A percentile compares a stretch with the other conserved stretches of the same genome.
These are phyloP conservation scores for Truncatella angustata DNA, from an alignment of 2,329 filamentous ascomycete species.

Conservation along the genomic window DNA sequence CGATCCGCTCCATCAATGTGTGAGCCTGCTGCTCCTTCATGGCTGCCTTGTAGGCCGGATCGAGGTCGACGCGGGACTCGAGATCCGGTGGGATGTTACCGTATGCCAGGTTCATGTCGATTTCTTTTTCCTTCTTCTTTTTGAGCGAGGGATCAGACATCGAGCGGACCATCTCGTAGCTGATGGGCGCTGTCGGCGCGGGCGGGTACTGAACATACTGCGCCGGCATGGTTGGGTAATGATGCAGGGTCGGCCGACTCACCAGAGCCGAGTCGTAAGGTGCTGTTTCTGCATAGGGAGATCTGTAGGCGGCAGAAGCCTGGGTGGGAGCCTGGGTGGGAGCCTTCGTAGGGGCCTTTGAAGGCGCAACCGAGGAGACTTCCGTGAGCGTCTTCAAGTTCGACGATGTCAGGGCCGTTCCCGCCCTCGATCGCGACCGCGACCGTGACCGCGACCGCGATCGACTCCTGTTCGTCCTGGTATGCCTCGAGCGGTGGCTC, in stretches of 20 bases:
- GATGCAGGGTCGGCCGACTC: constrained; percentile 33
- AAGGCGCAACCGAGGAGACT: constrained; percentile 47
- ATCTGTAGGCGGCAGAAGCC: constrained; percentile 35
- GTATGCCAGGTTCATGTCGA: constrained; percentile 92
- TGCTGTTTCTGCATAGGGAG: constrained; percentile 42
- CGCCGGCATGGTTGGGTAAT: constrained; percentile 14
- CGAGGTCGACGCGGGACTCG: constrained; percentile 33
- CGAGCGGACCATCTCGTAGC: constrained; percentile 31
- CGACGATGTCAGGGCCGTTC: constrained; percentile 45
- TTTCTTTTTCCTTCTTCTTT: constrained; percentile 42
- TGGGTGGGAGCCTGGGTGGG: constrained; percentile 47
- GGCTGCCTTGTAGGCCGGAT: constrained; percentile 50
- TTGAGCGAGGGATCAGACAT: constrained; percentile 39
- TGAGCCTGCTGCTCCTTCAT: constrained; percentile 51
- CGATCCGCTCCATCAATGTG: constrained; percentile 69
- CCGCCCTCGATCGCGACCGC: constrained; percentile 27
- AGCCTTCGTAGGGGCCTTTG: constrained; percentile 48
- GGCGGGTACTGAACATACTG: constrained; percentile 14
- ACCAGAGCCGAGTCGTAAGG: constrained; percentile 42
- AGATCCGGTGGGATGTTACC: constrained; percentile 76
- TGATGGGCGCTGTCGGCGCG: too few species aligned
- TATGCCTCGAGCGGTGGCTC: constrained; percentile 37
- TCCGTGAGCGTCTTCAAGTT: constrained; percentile 56
- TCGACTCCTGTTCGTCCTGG: constrained; percentile 32
- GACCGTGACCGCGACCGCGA: too few species aligned